Conservation (phyloP, 2,329 filamentous ascomycete species). For the Lachnellula hyalina region DNA sequence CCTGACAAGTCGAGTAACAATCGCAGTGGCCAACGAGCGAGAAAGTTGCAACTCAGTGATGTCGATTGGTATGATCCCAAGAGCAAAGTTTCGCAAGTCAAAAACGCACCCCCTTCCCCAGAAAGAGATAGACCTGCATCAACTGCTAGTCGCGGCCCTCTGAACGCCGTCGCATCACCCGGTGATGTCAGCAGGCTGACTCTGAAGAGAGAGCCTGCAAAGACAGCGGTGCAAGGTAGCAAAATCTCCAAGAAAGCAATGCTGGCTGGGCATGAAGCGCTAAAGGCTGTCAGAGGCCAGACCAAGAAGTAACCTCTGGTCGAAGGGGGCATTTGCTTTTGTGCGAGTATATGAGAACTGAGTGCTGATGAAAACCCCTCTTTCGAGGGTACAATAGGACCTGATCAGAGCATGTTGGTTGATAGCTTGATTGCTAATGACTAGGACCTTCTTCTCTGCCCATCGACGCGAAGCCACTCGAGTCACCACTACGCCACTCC, state of each 20-base stretch:
- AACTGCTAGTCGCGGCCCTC: neutral
- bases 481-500: neutral
- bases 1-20: slow-evolving; percentile 34
- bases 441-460: slow-evolving; percentile 13
- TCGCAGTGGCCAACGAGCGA: slow-evolving; percentile 69
- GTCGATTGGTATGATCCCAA: slow-evolving; percentile 79
- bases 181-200: neutral
- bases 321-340: slow-evolving; percentile 1
- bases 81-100: slow-evolving; percentile 17
- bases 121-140: slow-evolving; percentile 1
- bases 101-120: slow-evolving; percentile 7
- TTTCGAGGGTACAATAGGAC: slow-evolving; percentile 24
- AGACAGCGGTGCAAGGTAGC: slow-evolving; percentile 8
- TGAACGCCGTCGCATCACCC: slow-evolving; percentile 3
- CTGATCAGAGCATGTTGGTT: slow-evolving; percentile 22
- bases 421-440: slow-evolving; percentile 11
- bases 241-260: slow-evolving; percentile 24
- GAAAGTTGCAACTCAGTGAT: slow-evolving; percentile 91
- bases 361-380: slow-evolving; percentile 24
- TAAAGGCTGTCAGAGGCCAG: slow-evolving; percentile 3
- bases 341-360: slow-evolving; percentile 6
- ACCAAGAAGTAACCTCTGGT: slow-evolving; percentile 15
- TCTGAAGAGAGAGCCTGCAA: slow-evolving; percentile 5
- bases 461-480: slow-evolving; percentile 8
- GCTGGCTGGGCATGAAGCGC: slow-evolving; percentile 21